A percentile compares a stretch with the other conserved stretches of the same genome.
Evolutionary conservation across 2,329 filamentous ascomycete species (phyloP).

Genomic region (Macrophomina pseudophaseolina): DNA sequence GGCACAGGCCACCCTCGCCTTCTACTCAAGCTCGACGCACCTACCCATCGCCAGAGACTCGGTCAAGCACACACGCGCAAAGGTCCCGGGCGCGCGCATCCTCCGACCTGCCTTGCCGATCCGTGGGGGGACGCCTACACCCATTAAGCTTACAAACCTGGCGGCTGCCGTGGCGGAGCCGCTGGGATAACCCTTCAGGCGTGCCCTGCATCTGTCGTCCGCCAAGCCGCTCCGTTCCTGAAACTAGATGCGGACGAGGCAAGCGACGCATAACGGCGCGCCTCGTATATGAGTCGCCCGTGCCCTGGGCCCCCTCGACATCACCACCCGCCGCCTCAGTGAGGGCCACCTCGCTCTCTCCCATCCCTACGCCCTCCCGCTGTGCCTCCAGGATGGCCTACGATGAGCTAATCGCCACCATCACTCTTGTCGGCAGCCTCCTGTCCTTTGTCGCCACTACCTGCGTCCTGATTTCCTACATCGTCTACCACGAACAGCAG

Average conservation of each 20-base stretch:
- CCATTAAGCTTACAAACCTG: neutral
- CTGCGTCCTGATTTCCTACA: slow-evolving; percentile 32
- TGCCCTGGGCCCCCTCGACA: neutral
- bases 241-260: slow-evolving; percentile 3
- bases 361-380: neutral
- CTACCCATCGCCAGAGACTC: neutral
- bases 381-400: slow-evolving; percentile 13
- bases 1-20: neutral
- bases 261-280: slow-evolving; percentile 12
- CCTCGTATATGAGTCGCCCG: slow-evolving; percentile 9
- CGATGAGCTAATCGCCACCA: slow-evolving; percentile 21
- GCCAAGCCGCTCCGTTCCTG: slow-evolving; percentile 15
- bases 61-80: neutral
- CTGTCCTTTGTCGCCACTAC: slow-evolving; percentile 32
- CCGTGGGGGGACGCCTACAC: neutral
- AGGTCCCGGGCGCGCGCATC: neutral
- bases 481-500: slow-evolving; percentile 30
- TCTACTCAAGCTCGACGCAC: neutral
- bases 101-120: neutral
- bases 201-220: neutral
- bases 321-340: neutral
- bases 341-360: neutral
- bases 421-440: slow-evolving; percentile 34
- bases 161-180: neutral
- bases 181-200: neutral